Conservation (phyloP, 768 basidiomycete genomes). For the Multifurca ochricompacta region DNA sequence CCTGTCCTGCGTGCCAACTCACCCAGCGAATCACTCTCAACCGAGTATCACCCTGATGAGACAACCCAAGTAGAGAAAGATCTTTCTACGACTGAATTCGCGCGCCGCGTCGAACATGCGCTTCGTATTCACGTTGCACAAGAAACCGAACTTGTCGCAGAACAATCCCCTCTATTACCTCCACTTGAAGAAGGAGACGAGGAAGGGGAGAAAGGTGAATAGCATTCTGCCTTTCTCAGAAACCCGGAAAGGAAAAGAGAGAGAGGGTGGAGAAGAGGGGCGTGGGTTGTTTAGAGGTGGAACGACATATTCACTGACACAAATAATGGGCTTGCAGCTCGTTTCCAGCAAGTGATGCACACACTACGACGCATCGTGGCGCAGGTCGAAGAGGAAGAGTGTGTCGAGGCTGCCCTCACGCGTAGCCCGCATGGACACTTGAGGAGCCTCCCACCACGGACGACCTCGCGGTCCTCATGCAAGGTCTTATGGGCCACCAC, state of each 20-base stretch:
- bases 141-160: neutral
- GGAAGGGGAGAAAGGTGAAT: neutral
- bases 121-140: neutral
- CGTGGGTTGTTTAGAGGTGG: too few species aligned
- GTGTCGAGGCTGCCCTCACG: neutral
- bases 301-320: neutral
- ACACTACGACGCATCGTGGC: constrained; percentile 8
- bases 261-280: too few species aligned
- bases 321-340: neutral
- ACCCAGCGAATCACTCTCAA: neutral
- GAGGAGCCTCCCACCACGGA: constrained; percentile 5
- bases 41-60: neutral
- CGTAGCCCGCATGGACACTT: constrained; percentile 1
- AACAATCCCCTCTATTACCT: neutral
- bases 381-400: constrained; percentile 1
- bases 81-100: neutral
- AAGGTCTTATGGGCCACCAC: constrained; percentile 5
- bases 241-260: neutral
- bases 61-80: neutral
- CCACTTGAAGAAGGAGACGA: neutral
- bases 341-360: constrained; percentile 3
- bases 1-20: neutral
- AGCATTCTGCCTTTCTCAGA: neutral
- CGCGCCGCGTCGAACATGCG: neutral
- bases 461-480: constrained; percentile 6